Evolutionary conservation across 768 basidiomycete species (phyloP), one percentile per base, ranked within the genome.

Genomic region (Calocera cornea): DNA sequence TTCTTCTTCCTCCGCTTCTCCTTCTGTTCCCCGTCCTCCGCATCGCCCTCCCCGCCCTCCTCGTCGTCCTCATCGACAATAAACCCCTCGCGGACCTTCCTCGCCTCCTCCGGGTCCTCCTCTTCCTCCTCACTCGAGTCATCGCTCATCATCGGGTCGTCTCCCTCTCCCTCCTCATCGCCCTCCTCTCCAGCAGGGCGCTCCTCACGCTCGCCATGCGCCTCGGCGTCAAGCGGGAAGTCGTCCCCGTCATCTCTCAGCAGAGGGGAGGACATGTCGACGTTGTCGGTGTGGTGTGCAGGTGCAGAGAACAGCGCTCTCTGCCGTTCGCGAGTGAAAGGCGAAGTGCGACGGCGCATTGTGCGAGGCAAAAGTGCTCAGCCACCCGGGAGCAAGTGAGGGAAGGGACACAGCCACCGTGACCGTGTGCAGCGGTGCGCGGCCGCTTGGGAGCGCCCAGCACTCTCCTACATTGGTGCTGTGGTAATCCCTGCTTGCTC

Each of bases 21-120:
- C 66, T 81, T 83, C 49, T 82, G 81, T 47, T 84, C 81, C 0
- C 85, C 88, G 2, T 88, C 90, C 0, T 92, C 91, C 2, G 92
- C 89, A 0, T 89, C 92, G 1, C 85, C 86, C 0, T 85, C 88
- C 2, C 88, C 90, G 0, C 92, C 91, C 7, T 92, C 89, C 0
- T 90, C 92, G 68, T 95, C 92, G 10, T 90, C 88, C 67, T 88
- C 90, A 67, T 90, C 90, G 8, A 94, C 93, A 72, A 97, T 97
- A 74, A 97, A 97, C 0, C 91, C 94, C 64, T 94, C 90, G 64
- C 86, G 80, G 67, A 97, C 85, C 67, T 84, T 81, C 67, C 84
- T 83, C 72, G 80, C 88, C 78, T 93, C 93, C 69, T 95, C 95
- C 72, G 86, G 89, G 73, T 95, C 93, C 63, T 95, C 93, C 40